Evolutionary conservation across 2,329 filamentous ascomycete species (phyloP).

Genomic region (Phialophora tarda): DNA sequence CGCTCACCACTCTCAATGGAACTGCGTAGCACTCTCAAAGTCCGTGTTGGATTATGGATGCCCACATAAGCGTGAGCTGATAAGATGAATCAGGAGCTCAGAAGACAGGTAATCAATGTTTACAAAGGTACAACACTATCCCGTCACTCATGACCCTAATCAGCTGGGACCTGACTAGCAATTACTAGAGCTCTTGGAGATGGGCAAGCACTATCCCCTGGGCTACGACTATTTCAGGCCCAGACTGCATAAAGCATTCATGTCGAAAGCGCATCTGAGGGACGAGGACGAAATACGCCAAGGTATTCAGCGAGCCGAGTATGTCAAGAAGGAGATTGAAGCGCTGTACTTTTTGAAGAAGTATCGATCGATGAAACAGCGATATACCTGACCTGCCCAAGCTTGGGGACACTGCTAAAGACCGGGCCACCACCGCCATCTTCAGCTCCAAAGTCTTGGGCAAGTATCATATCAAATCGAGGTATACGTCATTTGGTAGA

Average conservation of each 20-base stretch:
- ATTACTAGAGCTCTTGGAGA: conserved; percentile 73
- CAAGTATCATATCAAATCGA: too few species aligned
- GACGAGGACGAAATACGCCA: conserved; percentile 77
- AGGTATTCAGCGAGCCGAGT: conserved; percentile 78
- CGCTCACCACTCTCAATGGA: neutral
- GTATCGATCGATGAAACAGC: conserved; percentile 35
- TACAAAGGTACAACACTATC: conserved; percentile 74
- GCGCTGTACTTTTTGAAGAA: conserved; percentile 66
- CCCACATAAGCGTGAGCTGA: conserved; percentile 3
- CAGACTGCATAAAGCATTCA: conserved; percentile 84
- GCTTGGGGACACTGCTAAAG: neutral
- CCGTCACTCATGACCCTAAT: too few species aligned
- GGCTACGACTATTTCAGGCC: conserved; percentile 83
- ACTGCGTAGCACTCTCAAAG: neutral
- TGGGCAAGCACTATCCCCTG: conserved; percentile 84
- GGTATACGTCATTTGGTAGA: neutral
- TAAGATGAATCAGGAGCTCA: conserved; percentile 62
- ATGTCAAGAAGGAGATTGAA: conserved; percentile 94
- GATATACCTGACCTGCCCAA: conserved; percentile 20
- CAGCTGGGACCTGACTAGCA: neutral
- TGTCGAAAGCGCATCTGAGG: conserved; percentile 70
- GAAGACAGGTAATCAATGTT: conserved; percentile 78
- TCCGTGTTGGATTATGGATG: neutral
- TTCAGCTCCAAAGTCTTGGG: neutral
- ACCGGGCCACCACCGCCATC: neutral